These are phyloP conservation scores for Piloderma croceum DNA, from an alignment of 768 basidiomycete species.

Conservation along the genomic window DNA sequence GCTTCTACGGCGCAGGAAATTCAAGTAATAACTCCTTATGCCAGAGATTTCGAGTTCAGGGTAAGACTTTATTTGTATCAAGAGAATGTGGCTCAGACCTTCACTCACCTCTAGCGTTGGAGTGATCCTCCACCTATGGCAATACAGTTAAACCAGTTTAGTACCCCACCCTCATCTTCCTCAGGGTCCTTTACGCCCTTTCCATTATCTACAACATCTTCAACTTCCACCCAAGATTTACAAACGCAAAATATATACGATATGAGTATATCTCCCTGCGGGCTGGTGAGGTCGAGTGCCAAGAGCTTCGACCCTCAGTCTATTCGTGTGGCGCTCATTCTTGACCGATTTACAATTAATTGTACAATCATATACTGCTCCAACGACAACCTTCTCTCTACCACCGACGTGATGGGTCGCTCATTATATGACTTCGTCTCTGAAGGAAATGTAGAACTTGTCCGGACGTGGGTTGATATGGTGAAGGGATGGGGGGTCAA, in stretches of 20 bases:
- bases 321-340: slow-evolving; percentile 71
- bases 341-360: slow-evolving; percentile 66
- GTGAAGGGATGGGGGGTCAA: slow-evolving; percentile 84
- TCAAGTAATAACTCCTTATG: slow-evolving; percentile 60
- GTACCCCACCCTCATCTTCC: slow-evolving; percentile 25
- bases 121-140: too few species aligned
- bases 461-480: slow-evolving; percentile 68
- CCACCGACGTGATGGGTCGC: slow-evolving; percentile 54
- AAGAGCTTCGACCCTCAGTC: too few species aligned
- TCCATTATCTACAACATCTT: too few species aligned
- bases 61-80: slow-evolving; percentile 35
- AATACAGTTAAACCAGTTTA: too few species aligned
- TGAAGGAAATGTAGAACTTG: slow-evolving; percentile 55
- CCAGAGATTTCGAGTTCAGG: slow-evolving; percentile 47
- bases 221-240: too few species aligned
- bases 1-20: slow-evolving; percentile 82
- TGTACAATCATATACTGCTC: slow-evolving; percentile 69
- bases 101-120: slow-evolving; percentile 57
- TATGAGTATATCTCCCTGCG: too few species aligned
- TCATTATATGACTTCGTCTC: slow-evolving; percentile 75
- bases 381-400: slow-evolving; percentile 61
- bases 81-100: too few species aligned
- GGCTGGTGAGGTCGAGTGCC: too few species aligned
- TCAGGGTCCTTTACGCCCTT: slow-evolving; percentile 18
- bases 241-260: too few species aligned